Conservation (phyloP, 164 flowering plant species). For the Kingdonia uniflora region DNA sequence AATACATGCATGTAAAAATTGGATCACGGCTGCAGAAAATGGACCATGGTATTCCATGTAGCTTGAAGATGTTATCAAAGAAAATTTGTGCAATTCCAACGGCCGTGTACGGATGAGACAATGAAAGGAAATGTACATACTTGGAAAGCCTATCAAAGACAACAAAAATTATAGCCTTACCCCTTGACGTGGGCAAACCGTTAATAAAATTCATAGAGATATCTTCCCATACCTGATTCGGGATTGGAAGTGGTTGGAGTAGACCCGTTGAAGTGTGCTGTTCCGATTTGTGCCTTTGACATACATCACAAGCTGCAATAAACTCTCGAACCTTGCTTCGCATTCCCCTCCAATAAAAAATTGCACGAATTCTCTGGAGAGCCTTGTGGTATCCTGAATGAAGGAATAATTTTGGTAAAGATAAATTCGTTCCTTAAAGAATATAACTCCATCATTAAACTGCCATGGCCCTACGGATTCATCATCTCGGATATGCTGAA, state of each 20-base stretch:
- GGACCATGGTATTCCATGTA: constrained; percentile 2
- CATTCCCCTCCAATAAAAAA: constrained; percentile 2
- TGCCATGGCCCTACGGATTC: not conserved
- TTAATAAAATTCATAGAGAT: constrained; percentile 3
- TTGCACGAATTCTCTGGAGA: not conserved
- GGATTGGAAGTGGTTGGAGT: not conserved
- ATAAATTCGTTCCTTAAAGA: not conserved
- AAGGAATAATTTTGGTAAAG: not conserved
- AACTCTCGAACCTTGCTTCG: not conserved
- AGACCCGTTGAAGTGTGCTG: not conserved
- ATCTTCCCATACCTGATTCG: not conserved
- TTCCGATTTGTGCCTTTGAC: not conserved
- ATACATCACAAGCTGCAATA: not conserved
- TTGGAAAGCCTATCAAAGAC: not conserved
- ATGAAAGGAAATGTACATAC: not conserved
- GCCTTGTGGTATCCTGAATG: not conserved
- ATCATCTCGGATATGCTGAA: not conserved
- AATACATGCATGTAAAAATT: not conserved
- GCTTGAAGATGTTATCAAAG: constrained; percentile 2
- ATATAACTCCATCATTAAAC: not conserved
- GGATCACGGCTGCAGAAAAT: constrained; percentile 1
- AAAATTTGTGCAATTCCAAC: constrained; percentile 2
- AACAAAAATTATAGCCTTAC: not conserved
- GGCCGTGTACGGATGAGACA: not conserved
- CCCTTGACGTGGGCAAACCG: not conserved